Evolutionary conservation across 768 basidiomycete species (phyloP).

Genomic region (Phanerodontia chrysosporium): DNA sequence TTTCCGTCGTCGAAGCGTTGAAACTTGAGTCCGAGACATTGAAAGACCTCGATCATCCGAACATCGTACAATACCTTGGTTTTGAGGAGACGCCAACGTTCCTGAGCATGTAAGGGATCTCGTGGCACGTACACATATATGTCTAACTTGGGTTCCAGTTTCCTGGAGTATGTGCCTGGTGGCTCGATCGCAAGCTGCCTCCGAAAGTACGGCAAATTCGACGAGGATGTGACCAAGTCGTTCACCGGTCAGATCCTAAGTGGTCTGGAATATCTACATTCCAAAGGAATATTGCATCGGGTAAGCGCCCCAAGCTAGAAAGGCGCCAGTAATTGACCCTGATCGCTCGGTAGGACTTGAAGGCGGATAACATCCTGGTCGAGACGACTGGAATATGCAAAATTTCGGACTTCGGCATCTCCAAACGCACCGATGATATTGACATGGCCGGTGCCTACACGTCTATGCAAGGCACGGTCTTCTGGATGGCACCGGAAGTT

Average conservation of each 20-base stretch:
- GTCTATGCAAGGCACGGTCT: constrained; percentile 96
- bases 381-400: constrained; percentile 91
- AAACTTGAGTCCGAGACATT: constrained; percentile 95
- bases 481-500: constrained; percentile 99
- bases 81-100: constrained; percentile 86
- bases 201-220: constrained; percentile 88
- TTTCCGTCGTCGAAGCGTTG: constrained; percentile 83
- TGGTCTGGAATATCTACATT: constrained; percentile 91
- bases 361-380: constrained; percentile 97
- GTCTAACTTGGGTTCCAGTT: constrained; percentile 44
- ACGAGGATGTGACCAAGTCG: constrained; percentile 86
- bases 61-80: constrained; percentile 97
- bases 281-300: constrained; percentile 87
- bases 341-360: constrained; percentile 65
- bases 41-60: constrained; percentile 93
- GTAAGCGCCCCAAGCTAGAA: constrained; percentile 35
- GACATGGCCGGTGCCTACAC: constrained; percentile 80
- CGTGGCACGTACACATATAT: not conserved
- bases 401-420: constrained; percentile 98
- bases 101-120: constrained; percentile 78
- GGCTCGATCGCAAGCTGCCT: constrained; percentile 91
- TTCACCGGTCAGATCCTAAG: constrained; percentile 90
- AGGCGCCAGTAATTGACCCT: constrained; percentile 1
- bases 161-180: constrained; percentile 98
- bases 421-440: constrained; percentile 89